Evolutionary conservation across 1,284 basidiomycete genomes (phyloP), one percentile per base, ranked within the genome.

Genomic region (Psilocybe mexicana): DNA sequence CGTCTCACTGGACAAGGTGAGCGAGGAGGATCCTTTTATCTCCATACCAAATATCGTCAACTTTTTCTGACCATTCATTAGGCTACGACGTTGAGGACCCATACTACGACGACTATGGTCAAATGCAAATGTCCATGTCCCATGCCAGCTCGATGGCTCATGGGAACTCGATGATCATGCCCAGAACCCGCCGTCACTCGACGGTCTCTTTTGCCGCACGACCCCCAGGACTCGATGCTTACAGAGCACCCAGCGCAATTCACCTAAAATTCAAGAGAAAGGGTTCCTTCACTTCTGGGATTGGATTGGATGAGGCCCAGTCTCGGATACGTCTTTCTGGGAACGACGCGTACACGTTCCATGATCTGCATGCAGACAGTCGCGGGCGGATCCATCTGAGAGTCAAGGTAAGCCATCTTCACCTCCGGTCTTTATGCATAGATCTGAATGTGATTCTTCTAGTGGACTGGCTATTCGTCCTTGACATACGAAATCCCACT

Each of bases 401-500:
- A 70, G 74, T 91, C 55, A 79, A 82, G 70, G 88, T 87, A 65
- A 42, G 76, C 72, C 18, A 30, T 24, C 25, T 28, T 26, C 53
- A 28, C 44, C 8, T 11, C 7, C 36, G 6, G 14, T 36, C 45
- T 12, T 48, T 2, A 43, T 28, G 26, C 43, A 25, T n/a, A 52
- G 28, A 25, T 42, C 6, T 43, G 6, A 23, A 25, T 18, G 23
- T 23, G 23, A 5, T 38, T n/a, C 38, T 12, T 40, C 4, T 11
- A 90, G 89, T 91, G 89, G 89, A 74, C 79, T 45, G 88, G 88
- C 0, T 89, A 88, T 66, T 73, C 77, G 36, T 81, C 88, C 5
- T 79, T 90, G 69, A 89, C 85, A 46, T 91, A 90, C 65, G 85
- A 89, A 66, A 85, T 91, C 43, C 89, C 88, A 0, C 73, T 91